Percentiles rank a stretch among this genome's conserved stretches.
Conservation (phyloP, 352 stramenopile species). For the Phytopythium helicoides region DNA sequence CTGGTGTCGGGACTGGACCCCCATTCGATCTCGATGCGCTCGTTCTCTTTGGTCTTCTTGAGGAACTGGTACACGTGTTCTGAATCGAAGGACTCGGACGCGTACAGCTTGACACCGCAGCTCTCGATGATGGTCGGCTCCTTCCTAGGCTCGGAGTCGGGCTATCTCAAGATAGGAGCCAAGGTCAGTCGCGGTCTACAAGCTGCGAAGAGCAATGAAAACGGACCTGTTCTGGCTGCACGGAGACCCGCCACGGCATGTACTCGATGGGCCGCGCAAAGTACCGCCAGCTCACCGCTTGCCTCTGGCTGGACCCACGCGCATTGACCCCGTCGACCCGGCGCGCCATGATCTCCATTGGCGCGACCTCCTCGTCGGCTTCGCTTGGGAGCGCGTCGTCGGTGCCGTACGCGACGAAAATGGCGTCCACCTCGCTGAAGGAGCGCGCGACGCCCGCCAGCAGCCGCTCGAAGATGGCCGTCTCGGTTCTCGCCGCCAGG, state of each 20-base stretch:
- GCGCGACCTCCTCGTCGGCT: neutral
- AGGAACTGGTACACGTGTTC: constrained; percentile 38
- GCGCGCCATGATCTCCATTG: constrained; percentile 4
- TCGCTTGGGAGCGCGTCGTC: neutral
- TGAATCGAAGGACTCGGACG: constrained; percentile 7
- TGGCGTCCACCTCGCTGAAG: constrained; percentile 6
- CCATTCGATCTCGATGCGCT: constrained; percentile 41
- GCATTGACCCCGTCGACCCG: neutral
- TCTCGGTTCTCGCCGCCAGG: constrained; percentile 26
- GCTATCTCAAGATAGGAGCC: no score
- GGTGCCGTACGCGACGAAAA: constrained; percentile 1
- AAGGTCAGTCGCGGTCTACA: no score
- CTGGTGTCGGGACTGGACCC: constrained; percentile 23
- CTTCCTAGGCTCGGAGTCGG: constrained; percentile 7
- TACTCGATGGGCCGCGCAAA: constrained; percentile 14
- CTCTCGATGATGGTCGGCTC: constrained; percentile 37
- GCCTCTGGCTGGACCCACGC: neutral
- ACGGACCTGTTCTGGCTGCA: constrained; percentile 13
- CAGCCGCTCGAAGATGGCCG: constrained; percentile 6
- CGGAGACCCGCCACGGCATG: constrained; percentile 18
- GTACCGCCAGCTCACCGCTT: constrained; percentile 22
- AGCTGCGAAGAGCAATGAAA: no score
- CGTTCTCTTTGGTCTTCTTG: constrained; percentile 27
- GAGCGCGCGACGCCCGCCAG: constrained; percentile 5
- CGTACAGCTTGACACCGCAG: constrained; percentile 28